Evolutionary conservation across 2,329 filamentous ascomycete genomes (phyloP).

Genomic region (Verticillium nonalfalfae): DNA sequence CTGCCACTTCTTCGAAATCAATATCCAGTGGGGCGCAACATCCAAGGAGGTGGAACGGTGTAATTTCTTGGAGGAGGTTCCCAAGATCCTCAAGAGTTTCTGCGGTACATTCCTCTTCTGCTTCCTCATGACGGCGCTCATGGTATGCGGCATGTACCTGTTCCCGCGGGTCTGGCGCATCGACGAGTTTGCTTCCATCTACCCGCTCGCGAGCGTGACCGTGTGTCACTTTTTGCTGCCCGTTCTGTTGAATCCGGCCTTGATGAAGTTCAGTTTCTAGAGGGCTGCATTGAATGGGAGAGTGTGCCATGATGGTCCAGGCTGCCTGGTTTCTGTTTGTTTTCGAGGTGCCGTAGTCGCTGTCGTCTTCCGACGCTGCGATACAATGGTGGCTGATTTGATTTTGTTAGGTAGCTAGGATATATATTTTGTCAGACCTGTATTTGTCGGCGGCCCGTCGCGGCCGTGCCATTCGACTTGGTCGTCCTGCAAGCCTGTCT

Average conservation of each 20-base stretch:
- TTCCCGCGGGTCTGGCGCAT: constrained; percentile 51
- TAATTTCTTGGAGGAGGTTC: constrained; percentile 49
- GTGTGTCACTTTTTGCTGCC: constrained; percentile 51
- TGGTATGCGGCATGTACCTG: constrained; percentile 19
- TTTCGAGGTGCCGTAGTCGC: too few species aligned
- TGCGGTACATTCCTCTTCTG: constrained; percentile 32
- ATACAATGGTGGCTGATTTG: too few species aligned
- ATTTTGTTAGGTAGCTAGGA: too few species aligned
- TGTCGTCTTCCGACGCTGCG: too few species aligned
- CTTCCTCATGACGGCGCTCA: not conserved
- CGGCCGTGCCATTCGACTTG: too few species aligned
- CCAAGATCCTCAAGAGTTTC: constrained; percentile 46
- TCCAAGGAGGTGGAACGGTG: constrained; percentile 50
- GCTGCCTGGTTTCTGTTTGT: too few species aligned
- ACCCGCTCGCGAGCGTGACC: constrained; percentile 45
- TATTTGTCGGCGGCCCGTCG: too few species aligned
- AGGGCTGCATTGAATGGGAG: not conserved
- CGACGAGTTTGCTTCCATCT: constrained; percentile 51
- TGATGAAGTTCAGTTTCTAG: constrained; percentile 59
- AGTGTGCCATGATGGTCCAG: too few species aligned
- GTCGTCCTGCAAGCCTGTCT: too few species aligned
- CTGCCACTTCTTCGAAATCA: constrained; percentile 31
- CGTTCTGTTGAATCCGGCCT: constrained; percentile 53
- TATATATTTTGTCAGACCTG: too few species aligned
- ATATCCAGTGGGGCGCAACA: constrained; percentile 45